Conservation (phyloP, 176 grass and related monocot species). For the Aegilops tauschii region DNA sequence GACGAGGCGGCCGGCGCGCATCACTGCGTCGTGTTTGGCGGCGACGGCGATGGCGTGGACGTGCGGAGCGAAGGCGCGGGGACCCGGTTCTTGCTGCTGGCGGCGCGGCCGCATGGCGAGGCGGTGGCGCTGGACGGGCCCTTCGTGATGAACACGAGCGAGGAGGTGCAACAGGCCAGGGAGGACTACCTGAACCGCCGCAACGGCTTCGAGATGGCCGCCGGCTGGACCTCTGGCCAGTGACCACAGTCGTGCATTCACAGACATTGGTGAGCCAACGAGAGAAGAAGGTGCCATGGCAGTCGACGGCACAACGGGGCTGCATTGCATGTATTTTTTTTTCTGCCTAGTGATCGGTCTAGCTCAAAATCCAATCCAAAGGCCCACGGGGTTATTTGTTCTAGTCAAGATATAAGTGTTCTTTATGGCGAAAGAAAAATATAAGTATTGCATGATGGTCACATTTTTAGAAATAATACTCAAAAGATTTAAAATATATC, state of each 20-base stretch:
- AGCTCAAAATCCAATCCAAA: background rate
- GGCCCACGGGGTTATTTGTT: background rate
- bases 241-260: background rate
- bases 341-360: background rate
- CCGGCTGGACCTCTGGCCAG: slow-evolving; percentile 44
- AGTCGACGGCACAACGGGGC: too few species aligned
- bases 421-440: too few species aligned
- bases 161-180: slow-evolving; percentile 66
- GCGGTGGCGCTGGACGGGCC: slow-evolving; percentile 47
- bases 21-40: slow-evolving; percentile 52
- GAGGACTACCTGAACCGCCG: slow-evolving; percentile 53
- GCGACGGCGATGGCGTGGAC: slow-evolving; percentile 38
- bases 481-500: too few species aligned
- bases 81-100: slow-evolving; percentile 55
- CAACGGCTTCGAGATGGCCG: slow-evolving; percentile 81
- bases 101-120: slow-evolving; percentile 65
- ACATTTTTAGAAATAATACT: too few species aligned
- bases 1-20: slow-evolving; percentile 14
- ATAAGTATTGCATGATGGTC: too few species aligned
- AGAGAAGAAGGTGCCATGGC: background rate
- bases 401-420: background rate
- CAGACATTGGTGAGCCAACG: background rate
- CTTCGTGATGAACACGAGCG: slow-evolving; percentile 77
- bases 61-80: background rate
- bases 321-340: background rate